These are phyloP conservation scores for Fragilariopsis cylindrus DNA, from an alignment of 108 stramenopile species.

Conservation along the genomic window DNA sequence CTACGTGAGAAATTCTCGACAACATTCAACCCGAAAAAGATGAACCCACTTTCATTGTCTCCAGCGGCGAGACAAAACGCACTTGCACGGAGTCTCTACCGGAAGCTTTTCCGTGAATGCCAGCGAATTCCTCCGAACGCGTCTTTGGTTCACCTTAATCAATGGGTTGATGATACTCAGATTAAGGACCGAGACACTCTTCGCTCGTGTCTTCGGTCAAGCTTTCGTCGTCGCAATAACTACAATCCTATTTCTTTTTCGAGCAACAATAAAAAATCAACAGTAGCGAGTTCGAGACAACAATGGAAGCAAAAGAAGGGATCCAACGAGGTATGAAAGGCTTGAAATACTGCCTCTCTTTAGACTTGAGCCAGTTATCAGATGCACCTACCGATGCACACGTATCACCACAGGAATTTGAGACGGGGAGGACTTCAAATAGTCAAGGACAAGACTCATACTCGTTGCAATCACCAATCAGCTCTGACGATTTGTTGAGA, in stretches of 20 bases:
- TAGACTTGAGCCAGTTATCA: conserved; percentile 1
- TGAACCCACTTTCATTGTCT: background rate
- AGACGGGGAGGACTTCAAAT: background rate
- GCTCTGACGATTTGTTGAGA: conserved; percentile 10
- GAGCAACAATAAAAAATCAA: background rate
- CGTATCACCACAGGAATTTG: background rate
- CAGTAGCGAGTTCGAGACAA: conserved; percentile 2
- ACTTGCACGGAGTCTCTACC: conserved; percentile 16
- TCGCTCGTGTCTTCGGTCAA: conserved; percentile 2
- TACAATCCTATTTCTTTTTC: background rate
- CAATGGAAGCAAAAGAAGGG: conserved; percentile 1
- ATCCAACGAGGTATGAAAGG: conserved; percentile 18
- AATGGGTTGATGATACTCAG: background rate
- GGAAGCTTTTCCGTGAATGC: conserved; percentile 12
- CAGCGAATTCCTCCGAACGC: conserved; percentile 16
- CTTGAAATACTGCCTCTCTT: background rate
- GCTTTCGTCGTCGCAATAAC: background rate
- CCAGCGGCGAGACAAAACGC: conserved; percentile 1
- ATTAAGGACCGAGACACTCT: conserved; percentile 4
- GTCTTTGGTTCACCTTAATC: conserved; percentile 13
- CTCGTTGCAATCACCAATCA: background rate
- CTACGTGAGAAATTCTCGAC: background rate
- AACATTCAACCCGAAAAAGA: background rate
- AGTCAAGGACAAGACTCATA: background rate
- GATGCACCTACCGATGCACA: background rate